phyloP scores from a whole-genome alignment of 2,329 filamentous ascomycete species.

The Aureobasidium sp. region DNA sequence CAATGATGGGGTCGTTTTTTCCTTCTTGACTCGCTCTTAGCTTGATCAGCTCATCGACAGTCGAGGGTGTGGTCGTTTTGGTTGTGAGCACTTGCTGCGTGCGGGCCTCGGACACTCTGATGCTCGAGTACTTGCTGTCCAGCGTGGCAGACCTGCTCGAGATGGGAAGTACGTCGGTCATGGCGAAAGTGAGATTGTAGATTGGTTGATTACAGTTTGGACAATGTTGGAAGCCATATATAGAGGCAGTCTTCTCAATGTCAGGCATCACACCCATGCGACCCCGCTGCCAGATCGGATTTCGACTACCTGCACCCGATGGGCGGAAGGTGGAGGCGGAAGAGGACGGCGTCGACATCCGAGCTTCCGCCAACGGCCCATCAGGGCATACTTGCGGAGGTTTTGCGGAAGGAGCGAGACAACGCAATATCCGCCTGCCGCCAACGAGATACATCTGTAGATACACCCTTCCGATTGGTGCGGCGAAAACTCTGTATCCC shows the following conservation, averaged over 20 bases:
- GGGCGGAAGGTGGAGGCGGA: background rate
- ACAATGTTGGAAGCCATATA: background rate
- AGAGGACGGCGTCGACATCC: background rate
- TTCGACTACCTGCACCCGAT: background rate
- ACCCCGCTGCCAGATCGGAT: background rate
- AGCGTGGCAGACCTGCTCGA: background rate
- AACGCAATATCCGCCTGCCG: background rate
- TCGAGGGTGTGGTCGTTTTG: background rate
- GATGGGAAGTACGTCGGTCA: background rate
- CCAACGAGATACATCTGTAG: background rate
- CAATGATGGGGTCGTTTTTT: slow-evolving; percentile 18
- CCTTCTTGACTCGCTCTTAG: background rate
- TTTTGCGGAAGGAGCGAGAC: background rate
- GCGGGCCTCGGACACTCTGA: background rate
- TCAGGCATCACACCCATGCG: background rate
- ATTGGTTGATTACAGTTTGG: background rate
- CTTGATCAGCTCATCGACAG: background rate
- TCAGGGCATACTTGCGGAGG: background rate
- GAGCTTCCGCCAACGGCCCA: background rate
- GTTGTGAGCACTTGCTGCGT: background rate
- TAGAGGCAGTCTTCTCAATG: background rate
- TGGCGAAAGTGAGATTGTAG: background rate
- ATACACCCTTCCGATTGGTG: background rate
- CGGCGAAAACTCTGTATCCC: background rate
- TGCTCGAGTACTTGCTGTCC: background rate